Evolutionary conservation across 345 rosid genomes (phyloP).

Genomic region (Brassica juncea): DNA sequence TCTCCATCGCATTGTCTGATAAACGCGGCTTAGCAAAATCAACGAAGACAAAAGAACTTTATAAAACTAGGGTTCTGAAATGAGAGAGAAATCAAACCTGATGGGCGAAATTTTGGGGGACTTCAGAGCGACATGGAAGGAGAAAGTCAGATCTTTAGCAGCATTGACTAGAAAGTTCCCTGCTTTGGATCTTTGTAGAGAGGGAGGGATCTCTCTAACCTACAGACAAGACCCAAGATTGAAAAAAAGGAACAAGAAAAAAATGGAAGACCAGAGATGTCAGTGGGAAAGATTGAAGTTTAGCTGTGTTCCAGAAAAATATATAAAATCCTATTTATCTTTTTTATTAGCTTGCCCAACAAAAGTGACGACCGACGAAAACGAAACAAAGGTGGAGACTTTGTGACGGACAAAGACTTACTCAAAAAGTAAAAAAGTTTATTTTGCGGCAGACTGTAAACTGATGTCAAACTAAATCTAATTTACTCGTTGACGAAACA

Average conservation of each 20-base stretch:
- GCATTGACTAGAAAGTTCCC: conserved; percentile 32
- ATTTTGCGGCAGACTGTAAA: conserved; percentile 23
- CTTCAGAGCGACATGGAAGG: conserved; percentile 38
- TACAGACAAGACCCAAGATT: conserved; percentile 18
- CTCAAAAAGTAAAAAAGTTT: not conserved
- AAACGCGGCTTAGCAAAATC: conserved; percentile 6
- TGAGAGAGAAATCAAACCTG: conserved; percentile 25
- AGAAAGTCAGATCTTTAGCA: conserved; percentile 34
- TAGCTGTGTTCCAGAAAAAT: conserved; percentile 20
- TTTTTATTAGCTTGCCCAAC: not conserved
- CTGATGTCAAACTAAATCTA: conserved; percentile 32
- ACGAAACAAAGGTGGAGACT: conserved; percentile 31
- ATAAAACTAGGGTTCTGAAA: conserved; percentile 31
- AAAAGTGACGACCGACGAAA: conserved; percentile 42
- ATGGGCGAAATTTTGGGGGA: not conserved
- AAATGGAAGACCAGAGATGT: conserved; percentile 24
- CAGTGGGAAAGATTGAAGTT: conserved; percentile 38
- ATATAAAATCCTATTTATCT: not conserved
- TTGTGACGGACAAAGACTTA: not conserved
- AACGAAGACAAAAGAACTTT: not conserved
- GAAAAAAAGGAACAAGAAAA: not conserved
- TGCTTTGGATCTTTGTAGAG: conserved; percentile 32
- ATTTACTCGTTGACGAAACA: conserved; percentile 19
- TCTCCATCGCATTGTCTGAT: conserved; percentile 20
- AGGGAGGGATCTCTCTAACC: conserved; percentile 23